Percentiles rank a stretch among this genome's conserved stretches.
Conservation (phyloP, 768 basidiomycete species). For the Phaeotremella skinneri region DNA sequence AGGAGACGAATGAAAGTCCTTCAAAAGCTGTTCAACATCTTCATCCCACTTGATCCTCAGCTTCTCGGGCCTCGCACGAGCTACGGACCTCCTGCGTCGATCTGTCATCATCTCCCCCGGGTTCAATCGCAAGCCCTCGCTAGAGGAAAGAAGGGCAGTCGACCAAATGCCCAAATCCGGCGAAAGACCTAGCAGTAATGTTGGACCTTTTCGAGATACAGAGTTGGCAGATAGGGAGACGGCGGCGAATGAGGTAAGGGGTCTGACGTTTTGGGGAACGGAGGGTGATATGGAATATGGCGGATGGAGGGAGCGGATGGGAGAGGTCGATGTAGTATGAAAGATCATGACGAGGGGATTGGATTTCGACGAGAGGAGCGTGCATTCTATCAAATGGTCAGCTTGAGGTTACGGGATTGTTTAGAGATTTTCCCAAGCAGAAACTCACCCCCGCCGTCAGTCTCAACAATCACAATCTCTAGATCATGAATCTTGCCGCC, state of each 20-base stretch:
- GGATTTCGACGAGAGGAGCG: conserved; percentile 24
- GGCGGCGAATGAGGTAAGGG: conserved; percentile 7
- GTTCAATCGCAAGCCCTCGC: background rate
- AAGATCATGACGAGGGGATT: conserved; percentile 21
- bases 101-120: background rate
- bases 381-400: conserved; percentile 14
- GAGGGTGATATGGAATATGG: conserved; percentile 13
- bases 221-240: background rate
- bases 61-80: background rate
- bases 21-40: conserved; percentile 5
- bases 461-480: conserved; percentile 15
- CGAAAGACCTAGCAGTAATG: background rate
- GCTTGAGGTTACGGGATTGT: background rate
- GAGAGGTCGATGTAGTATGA: conserved; percentile 8
- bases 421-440: background rate
- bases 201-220: background rate
- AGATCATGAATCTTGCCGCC: conserved; percentile 16
- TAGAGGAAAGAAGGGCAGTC: background rate
- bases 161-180: background rate
- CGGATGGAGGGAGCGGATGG: conserved; percentile 10
- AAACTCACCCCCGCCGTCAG: conserved; percentile 16
- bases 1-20: background rate
- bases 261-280: background rate
- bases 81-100: background rate
- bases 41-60: conserved; percentile 12